Evolutionary conservation across 1,139 yeast genomes (phyloP).

Genomic region (Candida sp.): DNA sequence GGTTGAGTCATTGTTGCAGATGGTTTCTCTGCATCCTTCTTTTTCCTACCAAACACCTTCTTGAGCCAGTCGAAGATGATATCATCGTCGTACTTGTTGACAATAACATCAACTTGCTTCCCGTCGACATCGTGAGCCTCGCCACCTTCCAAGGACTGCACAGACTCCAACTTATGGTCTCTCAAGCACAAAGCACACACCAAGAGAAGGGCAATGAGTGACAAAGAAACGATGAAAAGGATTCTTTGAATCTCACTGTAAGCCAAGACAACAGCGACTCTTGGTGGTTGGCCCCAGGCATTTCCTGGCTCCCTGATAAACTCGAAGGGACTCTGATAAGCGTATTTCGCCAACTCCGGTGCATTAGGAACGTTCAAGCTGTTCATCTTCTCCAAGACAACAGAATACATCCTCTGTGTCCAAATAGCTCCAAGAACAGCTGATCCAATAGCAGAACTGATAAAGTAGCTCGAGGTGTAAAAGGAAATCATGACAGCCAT

Average conservation of each 20-base stretch:
- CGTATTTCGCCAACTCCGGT: conserved; percentile 39
- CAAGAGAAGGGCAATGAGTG: conserved; percentile 57
- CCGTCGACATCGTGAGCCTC: conserved; percentile 16
- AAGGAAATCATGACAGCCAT: conserved; percentile 68
- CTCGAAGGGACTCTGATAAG: conserved; percentile 57
- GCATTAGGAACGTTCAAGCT: conserved; percentile 15
- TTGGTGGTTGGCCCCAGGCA: conserved; percentile 65
- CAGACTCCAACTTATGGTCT: conserved; percentile 52
- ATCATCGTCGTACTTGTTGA: conserved; percentile 43
- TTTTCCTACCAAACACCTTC: neutral
- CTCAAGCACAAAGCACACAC: conserved; percentile 53
- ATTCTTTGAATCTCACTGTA: conserved; percentile 64
- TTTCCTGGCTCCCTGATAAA: conserved; percentile 39
- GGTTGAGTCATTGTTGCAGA: too few relatives aligned
- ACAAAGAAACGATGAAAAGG: conserved; percentile 59
- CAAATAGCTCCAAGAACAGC: conserved; percentile 69
- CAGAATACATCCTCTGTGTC: conserved; percentile 39
- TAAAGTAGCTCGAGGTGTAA: conserved; percentile 56
- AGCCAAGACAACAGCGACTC: conserved; percentile 58
- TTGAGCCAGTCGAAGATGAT: conserved; percentile 8
- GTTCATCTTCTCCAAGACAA: conserved; percentile 18
- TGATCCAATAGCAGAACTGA: conserved; percentile 61
- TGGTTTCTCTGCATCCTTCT: neutral
- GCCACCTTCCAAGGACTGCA: conserved; percentile 37
- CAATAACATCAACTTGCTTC: conserved; percentile 42